Base-by-base conservation (phyloP, 2,329 filamentous ascomycete genomes). In the Keithomyces neogunnii region DNA sequence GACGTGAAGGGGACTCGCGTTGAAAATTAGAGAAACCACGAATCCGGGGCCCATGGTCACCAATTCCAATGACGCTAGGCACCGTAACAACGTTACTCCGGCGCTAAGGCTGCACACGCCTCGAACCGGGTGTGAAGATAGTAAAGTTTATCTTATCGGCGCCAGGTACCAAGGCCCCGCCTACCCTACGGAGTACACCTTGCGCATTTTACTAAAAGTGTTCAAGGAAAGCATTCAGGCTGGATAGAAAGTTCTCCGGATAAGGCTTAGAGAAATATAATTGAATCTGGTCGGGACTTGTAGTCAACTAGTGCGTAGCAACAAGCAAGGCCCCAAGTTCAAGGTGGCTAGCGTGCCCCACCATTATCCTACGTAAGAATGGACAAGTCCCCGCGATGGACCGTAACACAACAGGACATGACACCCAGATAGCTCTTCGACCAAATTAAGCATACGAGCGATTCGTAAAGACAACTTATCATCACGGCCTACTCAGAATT, bases 61-160 rank as follows among this genome's bases (percentile, higher is more conserved):
- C 69, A 71, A 73, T 66, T 64, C 68, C 64, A 68, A 61, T 56
- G 52, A 55, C 69, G 70, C 70, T 73, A 73, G 67, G 63, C 2
- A 9, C 1, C 47, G 68, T 52, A 65, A 63, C 5, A 72, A 67
- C 45, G 45, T 61, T 69, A n/a, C 56, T 66, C 67, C 69, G 66
- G 49, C 43, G 48, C 60, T 62, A 62, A 53, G 8, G 3, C 3
- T 32, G 5, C 3, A 8, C 19, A 26, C 29, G 5, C 50, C 30
- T 8, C 1, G 13, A 7, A 40, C 9, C 43, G 19, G 43, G 53
- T 42, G 56, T 57, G 52, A n/a, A 19, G n/a, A 29, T 50, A 52
- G 39, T 7, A 4, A 8, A 10, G 3, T 33, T 50, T 55, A 55
- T 58, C 55, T 59, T 59, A 58, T 58, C 57, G 45, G 32, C 28